Conservation (phyloP, 108 stramenopile species). For the Stephanodiscus triporus region DNA sequence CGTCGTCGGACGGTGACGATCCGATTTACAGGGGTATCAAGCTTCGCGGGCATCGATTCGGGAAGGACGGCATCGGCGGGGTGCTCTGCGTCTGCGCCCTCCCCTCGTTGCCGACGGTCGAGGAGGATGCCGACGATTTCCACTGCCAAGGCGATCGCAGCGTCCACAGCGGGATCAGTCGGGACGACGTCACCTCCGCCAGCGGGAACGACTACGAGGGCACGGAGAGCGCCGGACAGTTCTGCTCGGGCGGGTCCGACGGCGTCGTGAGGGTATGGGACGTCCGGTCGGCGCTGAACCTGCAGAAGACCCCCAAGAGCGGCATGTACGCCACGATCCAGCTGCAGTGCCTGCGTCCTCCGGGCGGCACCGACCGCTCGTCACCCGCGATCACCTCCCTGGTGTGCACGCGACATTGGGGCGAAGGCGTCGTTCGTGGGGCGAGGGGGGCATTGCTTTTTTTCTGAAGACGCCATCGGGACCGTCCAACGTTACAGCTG, state of each 20-base stretch:
- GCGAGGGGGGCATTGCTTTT: not conserved
- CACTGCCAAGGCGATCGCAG: not conserved
- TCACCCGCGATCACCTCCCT: slow-evolving; percentile 26
- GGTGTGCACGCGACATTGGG: slow-evolving; percentile 8
- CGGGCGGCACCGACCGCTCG: not conserved
- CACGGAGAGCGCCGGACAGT: slow-evolving; percentile 26
- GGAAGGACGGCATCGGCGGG: slow-evolving; percentile 3
- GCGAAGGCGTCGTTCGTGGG: not conserved
- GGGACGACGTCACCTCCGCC: too few species aligned
- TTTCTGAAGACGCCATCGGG: slow-evolving; percentile 31
- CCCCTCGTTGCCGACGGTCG: slow-evolving; percentile 9
- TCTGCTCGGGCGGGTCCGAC: slow-evolving; percentile 32
- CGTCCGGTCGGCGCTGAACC: slow-evolving; percentile 24
- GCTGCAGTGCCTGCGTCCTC: slow-evolving; percentile 9
- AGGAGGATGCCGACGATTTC: not conserved
- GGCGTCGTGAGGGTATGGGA: slow-evolving; percentile 32
- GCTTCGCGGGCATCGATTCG: slow-evolving; percentile 33
- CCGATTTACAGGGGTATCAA: slow-evolving; percentile 19
- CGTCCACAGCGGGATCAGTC: not conserved
- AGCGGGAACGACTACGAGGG: not conserved
- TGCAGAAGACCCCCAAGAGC: slow-evolving; percentile 30
- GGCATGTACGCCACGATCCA: slow-evolving; percentile 33
- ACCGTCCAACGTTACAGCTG: slow-evolving; percentile 34
- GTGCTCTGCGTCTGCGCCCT: slow-evolving; percentile 40
- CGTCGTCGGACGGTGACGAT: not conserved